These are phyloP conservation scores for Umbelopsis vinacea DNA, from an alignment of 192 early-diverging fungal species.

Conservation along the genomic window DNA sequence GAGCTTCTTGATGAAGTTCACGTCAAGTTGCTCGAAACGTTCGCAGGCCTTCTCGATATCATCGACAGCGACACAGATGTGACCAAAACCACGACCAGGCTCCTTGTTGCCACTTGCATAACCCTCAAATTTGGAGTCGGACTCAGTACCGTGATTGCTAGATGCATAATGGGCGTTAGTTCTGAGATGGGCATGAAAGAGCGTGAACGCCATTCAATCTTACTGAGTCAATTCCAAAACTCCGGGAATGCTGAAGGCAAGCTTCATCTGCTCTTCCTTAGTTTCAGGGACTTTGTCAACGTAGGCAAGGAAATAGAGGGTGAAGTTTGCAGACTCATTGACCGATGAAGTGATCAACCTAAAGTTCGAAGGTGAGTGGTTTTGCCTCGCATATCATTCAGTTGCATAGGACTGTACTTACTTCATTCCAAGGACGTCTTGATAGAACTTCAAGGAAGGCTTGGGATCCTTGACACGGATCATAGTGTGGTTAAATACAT, in stretches of 20 bases:
- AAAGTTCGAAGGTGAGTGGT: background rate
- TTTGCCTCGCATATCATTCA: background rate
- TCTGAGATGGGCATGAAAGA: no score
- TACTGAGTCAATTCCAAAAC: conserved; percentile 85
- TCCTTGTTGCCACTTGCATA: conserved; percentile 79
- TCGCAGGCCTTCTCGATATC: conserved; percentile 77
- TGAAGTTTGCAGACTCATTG: conserved; percentile 53
- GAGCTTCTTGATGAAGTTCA: conserved; percentile 77
- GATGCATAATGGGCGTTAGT: background rate
- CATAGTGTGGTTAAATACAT: conserved; percentile 81
- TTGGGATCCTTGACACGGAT: conserved; percentile 84
- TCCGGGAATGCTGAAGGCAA: conserved; percentile 67
- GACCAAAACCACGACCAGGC: conserved; percentile 76
- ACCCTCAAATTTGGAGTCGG: conserved; percentile 55
- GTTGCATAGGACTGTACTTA: conserved; percentile 31
- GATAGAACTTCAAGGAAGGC: conserved; percentile 75
- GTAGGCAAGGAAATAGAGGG: conserved; percentile 82
- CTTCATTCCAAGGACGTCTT: conserved; percentile 81
- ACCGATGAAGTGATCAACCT: conserved; percentile 56
- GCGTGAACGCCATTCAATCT: background rate
- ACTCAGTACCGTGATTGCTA: conserved; percentile 82
- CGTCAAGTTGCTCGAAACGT: conserved; percentile 71
- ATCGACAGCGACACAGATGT: conserved; percentile 82
- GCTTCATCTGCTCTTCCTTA: conserved; percentile 49
- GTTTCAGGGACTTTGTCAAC: conserved; percentile 53